phyloP scores from a whole-genome alignment of 805 yeast species.

The Ogataea degrootiae region DNA sequence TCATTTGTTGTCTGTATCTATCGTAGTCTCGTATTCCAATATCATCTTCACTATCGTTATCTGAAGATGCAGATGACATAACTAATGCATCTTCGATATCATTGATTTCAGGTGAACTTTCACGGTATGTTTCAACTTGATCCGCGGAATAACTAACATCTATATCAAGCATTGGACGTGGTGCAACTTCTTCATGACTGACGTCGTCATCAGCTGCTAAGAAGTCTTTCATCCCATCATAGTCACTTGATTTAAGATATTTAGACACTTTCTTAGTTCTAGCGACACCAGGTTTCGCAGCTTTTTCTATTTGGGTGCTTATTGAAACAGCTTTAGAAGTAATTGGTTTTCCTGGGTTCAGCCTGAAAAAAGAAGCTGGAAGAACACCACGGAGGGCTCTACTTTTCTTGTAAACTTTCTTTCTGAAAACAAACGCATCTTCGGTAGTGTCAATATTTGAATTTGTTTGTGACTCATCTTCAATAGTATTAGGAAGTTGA shows the following conservation, averaged over 20 bases:
- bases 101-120: neutral
- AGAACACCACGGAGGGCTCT: constrained; percentile 24
- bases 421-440: constrained; percentile 18
- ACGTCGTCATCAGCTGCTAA: constrained; percentile 10
- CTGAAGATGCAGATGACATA: constrained; percentile 13
- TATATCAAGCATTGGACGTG: neutral
- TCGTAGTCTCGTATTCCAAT: constrained; percentile 7
- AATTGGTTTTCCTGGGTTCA: neutral
- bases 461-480: neutral
- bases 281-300: constrained; percentile 16
- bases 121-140: neutral
- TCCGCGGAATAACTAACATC: neutral
- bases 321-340: neutral
- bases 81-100: constrained; percentile 7
- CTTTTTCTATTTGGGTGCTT: neutral
- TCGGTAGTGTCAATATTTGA: constrained; percentile 5
- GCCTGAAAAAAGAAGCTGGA: constrained; percentile 22
- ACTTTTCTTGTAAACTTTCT: constrained; percentile 14
- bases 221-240: constrained; percentile 7
- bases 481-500: neutral
- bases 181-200: constrained; percentile 1
- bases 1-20: constrained; percentile 1
- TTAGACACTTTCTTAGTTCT: constrained; percentile 9
- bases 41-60: constrained; percentile 6
- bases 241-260: neutral